Evolutionary conservation across 2,329 filamentous ascomycete species (phyloP).

Genomic region (Aschersonia sp.): DNA sequence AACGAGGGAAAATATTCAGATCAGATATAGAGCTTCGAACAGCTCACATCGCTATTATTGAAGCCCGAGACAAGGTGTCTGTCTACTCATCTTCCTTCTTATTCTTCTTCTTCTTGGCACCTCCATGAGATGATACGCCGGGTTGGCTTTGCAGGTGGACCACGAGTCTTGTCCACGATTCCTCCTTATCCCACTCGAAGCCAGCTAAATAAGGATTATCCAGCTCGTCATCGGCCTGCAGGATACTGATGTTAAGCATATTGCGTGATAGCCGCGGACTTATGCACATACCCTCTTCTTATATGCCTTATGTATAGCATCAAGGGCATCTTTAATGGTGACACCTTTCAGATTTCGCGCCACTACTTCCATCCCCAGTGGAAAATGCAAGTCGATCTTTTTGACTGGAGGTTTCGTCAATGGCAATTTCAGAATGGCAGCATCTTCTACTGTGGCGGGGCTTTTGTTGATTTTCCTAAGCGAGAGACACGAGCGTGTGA

Average conservation of each 20-base stretch:
- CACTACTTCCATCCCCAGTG: constrained; percentile 72
- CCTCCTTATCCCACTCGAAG: constrained; percentile 93
- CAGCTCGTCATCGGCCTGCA: constrained; percentile 78
- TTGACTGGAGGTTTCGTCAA: constrained; percentile 75
- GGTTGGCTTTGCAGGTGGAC: constrained; percentile 72
- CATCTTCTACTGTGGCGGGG: constrained; percentile 63
- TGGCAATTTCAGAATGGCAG: constrained; percentile 66
- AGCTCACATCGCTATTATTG: too few species aligned
- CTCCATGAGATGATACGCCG: constrained; percentile 29
- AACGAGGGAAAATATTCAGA: too few species aligned
- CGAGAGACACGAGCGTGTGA: neutral
- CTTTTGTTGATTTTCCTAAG: constrained; percentile 89
- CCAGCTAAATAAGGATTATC: constrained; percentile 77
- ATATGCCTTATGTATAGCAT: constrained; percentile 91
- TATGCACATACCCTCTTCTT: constrained; percentile 72
- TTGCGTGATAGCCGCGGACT: neutral
- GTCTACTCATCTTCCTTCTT: constrained; percentile 44
- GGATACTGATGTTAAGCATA: constrained; percentile 1
- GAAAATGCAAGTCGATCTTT: constrained; percentile 89
- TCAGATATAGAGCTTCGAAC: too few species aligned
- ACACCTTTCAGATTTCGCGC: constrained; percentile 88
- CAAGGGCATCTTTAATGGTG: constrained; percentile 91
- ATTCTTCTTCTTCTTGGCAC: constrained; percentile 53
- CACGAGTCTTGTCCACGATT: constrained; percentile 75
- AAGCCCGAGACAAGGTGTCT: neutral